phyloP scores from a whole-genome alignment of 345 rosid species.

The Brassica carinata region DNA sequence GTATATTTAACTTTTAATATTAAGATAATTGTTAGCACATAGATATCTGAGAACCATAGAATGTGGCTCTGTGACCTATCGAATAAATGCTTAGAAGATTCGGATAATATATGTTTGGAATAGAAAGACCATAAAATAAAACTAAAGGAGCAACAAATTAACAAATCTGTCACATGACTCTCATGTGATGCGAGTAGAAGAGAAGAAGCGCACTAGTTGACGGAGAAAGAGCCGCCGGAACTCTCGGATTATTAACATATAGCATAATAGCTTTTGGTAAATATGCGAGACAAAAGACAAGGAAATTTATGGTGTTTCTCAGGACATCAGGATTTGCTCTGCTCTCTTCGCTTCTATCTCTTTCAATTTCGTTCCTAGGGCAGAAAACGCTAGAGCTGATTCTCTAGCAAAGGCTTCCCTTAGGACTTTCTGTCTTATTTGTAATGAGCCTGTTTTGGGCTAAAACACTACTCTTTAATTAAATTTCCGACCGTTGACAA shows the following conservation, averaged over 20 bases:
- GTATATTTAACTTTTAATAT: too few relatives aligned
- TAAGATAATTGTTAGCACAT: background rate
- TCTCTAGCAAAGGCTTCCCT: too few relatives aligned
- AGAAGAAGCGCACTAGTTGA: conserved; percentile 25
- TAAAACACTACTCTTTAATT: too few relatives aligned
- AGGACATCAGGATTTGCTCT: too few relatives aligned
- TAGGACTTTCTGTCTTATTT: too few relatives aligned
- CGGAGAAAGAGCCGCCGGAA: conserved; percentile 29
- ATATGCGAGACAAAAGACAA: background rate
- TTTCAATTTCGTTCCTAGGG: too few relatives aligned
- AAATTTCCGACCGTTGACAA: too few relatives aligned
- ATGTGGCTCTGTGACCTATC: background rate
- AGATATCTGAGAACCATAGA: background rate
- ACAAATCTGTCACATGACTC: background rate
- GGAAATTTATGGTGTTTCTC: too few relatives aligned
- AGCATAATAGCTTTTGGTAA: background rate
- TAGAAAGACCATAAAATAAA: background rate
- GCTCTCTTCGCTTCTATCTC: too few relatives aligned
- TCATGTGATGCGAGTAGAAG: conserved; percentile 21
- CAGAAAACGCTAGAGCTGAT: too few relatives aligned
- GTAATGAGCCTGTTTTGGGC: too few relatives aligned
- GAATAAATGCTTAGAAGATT: conserved; percentile 12
- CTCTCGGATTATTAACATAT: background rate
- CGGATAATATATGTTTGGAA: conserved; percentile 16
- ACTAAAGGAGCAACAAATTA: background rate